Evolutionary conservation across 495 filamentous ascomycete species (phyloP), one percentile per base, ranked within the genome.

Genomic region (Neurospora sp.): DNA sequence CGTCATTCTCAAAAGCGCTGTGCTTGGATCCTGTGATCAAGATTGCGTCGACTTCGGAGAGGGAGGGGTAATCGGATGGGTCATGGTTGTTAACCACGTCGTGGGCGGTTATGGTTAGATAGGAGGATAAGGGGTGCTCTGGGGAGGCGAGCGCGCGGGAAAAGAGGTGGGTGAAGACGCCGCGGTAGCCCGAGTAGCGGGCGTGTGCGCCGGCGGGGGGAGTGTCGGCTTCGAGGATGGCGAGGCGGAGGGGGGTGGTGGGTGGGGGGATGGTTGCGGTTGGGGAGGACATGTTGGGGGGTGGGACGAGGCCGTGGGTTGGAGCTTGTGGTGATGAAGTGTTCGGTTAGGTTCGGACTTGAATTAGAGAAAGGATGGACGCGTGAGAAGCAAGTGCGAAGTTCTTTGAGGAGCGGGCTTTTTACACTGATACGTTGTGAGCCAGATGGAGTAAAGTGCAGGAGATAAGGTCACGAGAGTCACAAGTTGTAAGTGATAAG

Each of bases 141-240:
- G 75, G 42, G 17, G 81, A 74, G 35, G 81, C 72, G 0, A 81
- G 76, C 75, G 79, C 83, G n/a, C 79, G 79, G 1, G 74, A 72
- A 59, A 97, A 86, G 1, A 97, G 86, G 37, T 84, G 75, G 10
- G 75, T 82, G 84, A 96, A 97, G 42, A 96, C 83, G 70, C 89
- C 90, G 75, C 87, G 85, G 78, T 97, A 97, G 48, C 87, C 87
- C 38, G 89, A 86, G 81, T 93, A 94, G 78, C 88, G 90, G 44
- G 81, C 82, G 72, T 87, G 79, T 65, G 87, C 83, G 9, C 81
- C 75, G 2, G 85, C 84, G 17, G 89, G 79, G 2, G 92, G 92
- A 7, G 87, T 91, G 82, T 94, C 94, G 81, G 91, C 90, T 85
- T 95, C 93, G 72, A 97, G 89, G 73, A 97, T 85, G 44, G 93